A percentile compares a stretch with the other conserved stretches of the same genome.
These are phyloP conservation scores for Urtica urens DNA, from an alignment of 306 rosid species.

Conservation along the genomic window DNA sequence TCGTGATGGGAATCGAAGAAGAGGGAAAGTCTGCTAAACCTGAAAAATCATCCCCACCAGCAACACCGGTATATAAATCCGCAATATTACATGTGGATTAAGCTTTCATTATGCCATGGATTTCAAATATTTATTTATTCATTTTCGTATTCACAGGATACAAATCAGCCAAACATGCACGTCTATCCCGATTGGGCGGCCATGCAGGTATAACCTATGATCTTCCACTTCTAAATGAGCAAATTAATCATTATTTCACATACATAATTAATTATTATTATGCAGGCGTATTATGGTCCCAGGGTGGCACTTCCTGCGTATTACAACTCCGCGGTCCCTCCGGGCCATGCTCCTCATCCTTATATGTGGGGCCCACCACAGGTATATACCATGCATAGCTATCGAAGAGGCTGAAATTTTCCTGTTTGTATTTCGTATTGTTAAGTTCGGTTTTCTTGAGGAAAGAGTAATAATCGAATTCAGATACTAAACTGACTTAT, in stretches of 20 bases:
- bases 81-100: not conserved
- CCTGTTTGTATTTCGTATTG: conserved; percentile 4
- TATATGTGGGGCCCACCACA: conserved; percentile 97
- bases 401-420: conserved; percentile 10
- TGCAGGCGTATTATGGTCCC: conserved; percentile 87
- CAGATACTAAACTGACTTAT: conserved; percentile 13
- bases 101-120: not conserved
- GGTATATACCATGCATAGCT: conserved; percentile 27
- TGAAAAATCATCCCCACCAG: conserved; percentile 62
- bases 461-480: conserved; percentile 10
- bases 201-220: conserved; percentile 58
- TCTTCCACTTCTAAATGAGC: not conserved
- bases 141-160: conserved; percentile 37
- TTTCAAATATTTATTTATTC: not conserved
- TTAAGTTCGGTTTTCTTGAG: not conserved
- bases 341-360: conserved; percentile 87
- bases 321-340: conserved; percentile 58
- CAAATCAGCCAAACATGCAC: conserved; percentile 45
- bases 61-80: conserved; percentile 36
- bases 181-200: conserved; percentile 93
- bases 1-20: conserved; percentile 64
- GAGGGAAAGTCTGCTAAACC: conserved; percentile 50
- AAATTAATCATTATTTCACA: no score
- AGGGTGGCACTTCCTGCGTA: conserved; percentile 72
- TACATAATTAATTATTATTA: no score